Evolutionary conservation across 352 stramenopile species (phyloP), one percentile per base, ranked within the genome.

Genomic region (Globisporangium heterothallicum): DNA sequence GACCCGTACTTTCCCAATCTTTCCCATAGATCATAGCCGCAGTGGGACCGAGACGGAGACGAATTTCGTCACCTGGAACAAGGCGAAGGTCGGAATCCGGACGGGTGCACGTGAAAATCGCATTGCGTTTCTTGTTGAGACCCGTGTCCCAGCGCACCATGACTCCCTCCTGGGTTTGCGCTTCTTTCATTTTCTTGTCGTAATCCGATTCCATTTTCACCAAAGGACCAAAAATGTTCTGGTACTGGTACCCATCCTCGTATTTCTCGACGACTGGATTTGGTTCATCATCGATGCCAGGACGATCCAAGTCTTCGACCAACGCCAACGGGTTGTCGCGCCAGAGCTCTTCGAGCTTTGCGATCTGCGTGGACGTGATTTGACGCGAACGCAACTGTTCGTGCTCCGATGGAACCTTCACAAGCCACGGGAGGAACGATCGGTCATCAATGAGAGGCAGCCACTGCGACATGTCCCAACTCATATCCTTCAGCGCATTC

Each of bases 151-250:
- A 99, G 8, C 86, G 72, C 34, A 98, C 78, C 51, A 77, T 77
- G 13, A 98, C 78, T 21, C 80, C 87, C 48, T 99, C 95, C 61
- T 99, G 93, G 0, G 86, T 98, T 70, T 99, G 81, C 55, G 84
- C 81, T 58, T 99, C 96, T 69, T 99, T 99, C 78, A 99, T 98
- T 66, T 98, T 96, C 66, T 97, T 97, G 78, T 99, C 97, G 58
- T 99, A 99, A 74, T 99, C 97, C 5, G 97, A 97, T 76, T 99
- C 97, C 72, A 99, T 95, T 71, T 99, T 98, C n/a, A 99, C 96
- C 10, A 99, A 69, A 10, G 97, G 97, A 4, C 92, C 96, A 56
- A 99, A 90, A 42, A 99, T 92, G 72, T 99, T 99, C 71, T 99
- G 97, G 77, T 99, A 99, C 76, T 99, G 96, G 68, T 99, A 99